phyloP scores from a whole-genome alignment of 225 moss, liverwort and hornwort species.

The Bryoerythrophyllum caledonicum region DNA sequence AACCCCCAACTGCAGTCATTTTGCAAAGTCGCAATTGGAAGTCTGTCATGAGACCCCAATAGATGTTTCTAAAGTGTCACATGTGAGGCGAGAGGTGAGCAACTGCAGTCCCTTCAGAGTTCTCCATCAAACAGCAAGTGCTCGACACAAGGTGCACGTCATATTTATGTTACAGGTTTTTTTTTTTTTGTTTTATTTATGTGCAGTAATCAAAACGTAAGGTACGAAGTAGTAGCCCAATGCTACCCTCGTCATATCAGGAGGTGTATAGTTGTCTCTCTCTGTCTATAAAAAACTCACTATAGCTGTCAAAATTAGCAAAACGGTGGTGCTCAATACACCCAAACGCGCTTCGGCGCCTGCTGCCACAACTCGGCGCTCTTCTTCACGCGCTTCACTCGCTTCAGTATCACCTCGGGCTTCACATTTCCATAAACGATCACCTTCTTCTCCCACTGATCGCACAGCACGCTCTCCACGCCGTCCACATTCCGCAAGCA shows the following conservation, averaged over 20 bases:
- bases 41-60: not conserved
- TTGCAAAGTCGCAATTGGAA: not conserved
- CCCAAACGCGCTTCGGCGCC: not conserved
- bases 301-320: slow-evolving; percentile 1
- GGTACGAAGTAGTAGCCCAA: not conserved
- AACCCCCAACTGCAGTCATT: not conserved
- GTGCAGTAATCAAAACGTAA: not conserved
- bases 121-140: not conserved
- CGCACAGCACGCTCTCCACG: slow-evolving; percentile 30
- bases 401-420: slow-evolving; percentile 27
- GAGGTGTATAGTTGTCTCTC: not conserved
- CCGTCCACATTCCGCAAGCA: slow-evolving; percentile 20
- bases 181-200: slow-evolving; percentile 13
- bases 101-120: not conserved
- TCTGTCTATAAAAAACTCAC: not conserved
- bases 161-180: not conserved
- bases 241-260: not conserved
- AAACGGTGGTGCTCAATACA: not conserved
- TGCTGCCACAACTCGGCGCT: slow-evolving; percentile 31
- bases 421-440: slow-evolving; percentile 24
- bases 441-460: slow-evolving; percentile 39
- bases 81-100: too few species aligned
- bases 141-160: not conserved
- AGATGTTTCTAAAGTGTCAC: not conserved
- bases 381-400: slow-evolving; percentile 29